A percentile compares a stretch with the other conserved stretches of the same genome.
Conservation (phyloP, 495 filamentous ascomycete species). For the Penicillium parvum region DNA sequence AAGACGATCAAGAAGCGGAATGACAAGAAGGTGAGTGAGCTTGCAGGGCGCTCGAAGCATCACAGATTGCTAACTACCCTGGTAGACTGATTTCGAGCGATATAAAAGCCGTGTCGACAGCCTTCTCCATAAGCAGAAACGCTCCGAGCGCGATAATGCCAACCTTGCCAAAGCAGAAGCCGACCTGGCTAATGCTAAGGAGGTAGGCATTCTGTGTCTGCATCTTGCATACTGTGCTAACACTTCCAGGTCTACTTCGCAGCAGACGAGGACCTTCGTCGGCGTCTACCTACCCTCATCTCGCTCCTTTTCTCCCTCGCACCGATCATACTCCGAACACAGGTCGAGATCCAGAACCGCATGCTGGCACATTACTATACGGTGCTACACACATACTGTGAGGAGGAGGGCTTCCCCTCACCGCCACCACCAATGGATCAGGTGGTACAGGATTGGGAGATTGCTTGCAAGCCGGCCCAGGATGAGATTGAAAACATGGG, state of each 20-base stretch:
- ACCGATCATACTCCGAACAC: slow-evolving; percentile 67
- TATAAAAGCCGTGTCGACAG: slow-evolving; percentile 69
- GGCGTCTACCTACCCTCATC: slow-evolving; percentile 71
- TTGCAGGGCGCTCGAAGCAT: background rate
- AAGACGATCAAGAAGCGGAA: slow-evolving; percentile 92
- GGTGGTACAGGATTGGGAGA: slow-evolving; percentile 66
- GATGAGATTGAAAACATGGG: slow-evolving; percentile 68
- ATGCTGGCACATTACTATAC: slow-evolving; percentile 85
- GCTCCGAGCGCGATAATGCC: slow-evolving; percentile 73
- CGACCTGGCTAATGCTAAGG: slow-evolving; percentile 65
- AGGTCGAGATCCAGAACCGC: slow-evolving; percentile 78
- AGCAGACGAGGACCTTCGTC: slow-evolving; percentile 76
- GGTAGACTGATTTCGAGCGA: slow-evolving; percentile 79
- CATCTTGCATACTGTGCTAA: background rate
- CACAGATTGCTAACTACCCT: background rate
- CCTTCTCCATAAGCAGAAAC: slow-evolving; percentile 64
- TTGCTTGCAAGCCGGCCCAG: slow-evolving; percentile 59
- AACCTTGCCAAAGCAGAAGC: slow-evolving; percentile 70
- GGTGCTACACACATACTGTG: slow-evolving; percentile 70
- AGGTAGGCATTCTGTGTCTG: slow-evolving; percentile 38
- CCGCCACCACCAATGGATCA: slow-evolving; percentile 70
- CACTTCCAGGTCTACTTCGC: slow-evolving; percentile 81
- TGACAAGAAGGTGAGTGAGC: slow-evolving; percentile 63
- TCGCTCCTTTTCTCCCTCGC: slow-evolving; percentile 71
- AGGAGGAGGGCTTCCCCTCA: slow-evolving; percentile 64